These are phyloP conservation scores for Cardiospermum halicacabum DNA, from an alignment of 345 rosid genomes.

Conservation along the genomic window DNA sequence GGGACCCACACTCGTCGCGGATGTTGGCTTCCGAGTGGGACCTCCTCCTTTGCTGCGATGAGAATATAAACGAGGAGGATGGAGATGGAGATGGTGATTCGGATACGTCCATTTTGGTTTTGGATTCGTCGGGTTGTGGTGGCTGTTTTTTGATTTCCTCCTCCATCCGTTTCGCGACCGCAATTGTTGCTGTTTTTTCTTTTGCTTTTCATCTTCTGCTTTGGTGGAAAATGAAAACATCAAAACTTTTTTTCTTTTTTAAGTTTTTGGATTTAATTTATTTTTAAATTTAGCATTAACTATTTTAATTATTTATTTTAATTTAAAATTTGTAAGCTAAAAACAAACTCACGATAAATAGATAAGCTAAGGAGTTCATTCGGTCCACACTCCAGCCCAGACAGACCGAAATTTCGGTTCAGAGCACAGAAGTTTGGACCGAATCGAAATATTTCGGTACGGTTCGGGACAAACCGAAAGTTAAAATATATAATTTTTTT, in stretches of 20 bases:
- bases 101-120: background rate
- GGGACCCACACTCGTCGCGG: slow-evolving; percentile 35
- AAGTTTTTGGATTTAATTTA: background rate
- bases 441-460: no score
- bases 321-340: no score
- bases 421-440: no score
- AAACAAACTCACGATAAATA: no score
- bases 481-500: no score
- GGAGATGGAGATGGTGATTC: background rate
- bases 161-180: background rate
- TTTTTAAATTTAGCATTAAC: background rate
- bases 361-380: no score
- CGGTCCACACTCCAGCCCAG: no score
- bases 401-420: no score
- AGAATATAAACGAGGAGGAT: slow-evolving; percentile 12
- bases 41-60: no score
- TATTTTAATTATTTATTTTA: no score
- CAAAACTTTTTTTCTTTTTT: background rate
- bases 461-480: no score
- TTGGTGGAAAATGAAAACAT: background rate
- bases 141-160: background rate
- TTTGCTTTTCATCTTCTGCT: background rate
- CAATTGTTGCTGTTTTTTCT: background rate
- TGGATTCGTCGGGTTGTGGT: background rate
- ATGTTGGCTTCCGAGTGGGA: slow-evolving; percentile 49